Percentiles rank a stretch among this genome's conserved stretches.
phyloP scores from a whole-genome alignment of 2,329 filamentous ascomycete genomes.

The Xylogone sp. region DNA sequence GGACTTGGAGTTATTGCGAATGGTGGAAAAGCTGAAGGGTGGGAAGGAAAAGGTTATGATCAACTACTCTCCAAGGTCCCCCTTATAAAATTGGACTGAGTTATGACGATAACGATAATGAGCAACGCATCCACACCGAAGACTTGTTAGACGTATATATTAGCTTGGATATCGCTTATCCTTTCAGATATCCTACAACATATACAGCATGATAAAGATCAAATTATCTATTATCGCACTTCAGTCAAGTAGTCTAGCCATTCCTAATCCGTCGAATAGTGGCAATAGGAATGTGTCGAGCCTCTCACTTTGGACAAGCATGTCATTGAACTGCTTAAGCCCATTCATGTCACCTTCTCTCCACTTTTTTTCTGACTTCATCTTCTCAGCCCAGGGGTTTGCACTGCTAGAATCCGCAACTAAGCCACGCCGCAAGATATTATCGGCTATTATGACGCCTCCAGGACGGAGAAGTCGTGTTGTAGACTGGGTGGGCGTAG shows the following conservation, averaged over 20 bases:
- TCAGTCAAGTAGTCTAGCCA: conserved; percentile 22
- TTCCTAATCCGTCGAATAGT: conserved; percentile 36
- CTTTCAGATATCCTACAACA: neutral
- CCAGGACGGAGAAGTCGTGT: conserved; percentile 42
- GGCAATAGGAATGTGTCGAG: conserved; percentile 35
- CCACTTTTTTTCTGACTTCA: conserved; percentile 5
- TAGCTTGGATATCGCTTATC: neutral
- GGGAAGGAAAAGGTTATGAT: conserved; percentile 79
- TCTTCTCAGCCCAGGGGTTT: conserved; percentile 26
- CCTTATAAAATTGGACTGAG: conserved; percentile 45
- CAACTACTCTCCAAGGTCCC: conserved; percentile 62
- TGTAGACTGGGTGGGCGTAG: conserved; percentile 29
- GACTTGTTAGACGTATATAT: neutral
- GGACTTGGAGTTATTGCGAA: conserved; percentile 74
- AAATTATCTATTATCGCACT: neutral
- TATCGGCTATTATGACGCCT: conserved; percentile 52
- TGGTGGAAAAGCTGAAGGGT: conserved; percentile 67
- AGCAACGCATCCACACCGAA: neutral
- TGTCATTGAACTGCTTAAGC: conserved; percentile 32
- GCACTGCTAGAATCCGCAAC: conserved; percentile 36
- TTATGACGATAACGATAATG: conserved; percentile 27
- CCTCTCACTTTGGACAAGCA: conserved; percentile 24
- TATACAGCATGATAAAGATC: neutral
- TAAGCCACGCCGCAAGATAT: conserved; percentile 45
- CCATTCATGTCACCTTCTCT: conserved; percentile 13